Conservation (phyloP, 352 stramenopile species). For the Globisporangium nagaii region DNA sequence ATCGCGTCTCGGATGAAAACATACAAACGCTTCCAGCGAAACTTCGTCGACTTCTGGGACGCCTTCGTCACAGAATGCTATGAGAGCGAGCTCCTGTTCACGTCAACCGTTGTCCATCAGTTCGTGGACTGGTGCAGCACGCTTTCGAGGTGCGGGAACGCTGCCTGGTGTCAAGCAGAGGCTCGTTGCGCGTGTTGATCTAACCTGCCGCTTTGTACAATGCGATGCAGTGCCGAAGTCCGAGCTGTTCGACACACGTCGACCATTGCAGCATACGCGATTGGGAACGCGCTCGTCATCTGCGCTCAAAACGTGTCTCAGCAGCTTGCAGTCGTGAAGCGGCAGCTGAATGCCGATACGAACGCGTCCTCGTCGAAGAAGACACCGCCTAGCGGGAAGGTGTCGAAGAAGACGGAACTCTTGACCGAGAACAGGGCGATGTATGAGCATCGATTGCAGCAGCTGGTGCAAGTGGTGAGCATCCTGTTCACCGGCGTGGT, state of each 20-base stretch:
- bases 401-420: slow-evolving; percentile 47
- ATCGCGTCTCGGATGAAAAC: slow-evolving; percentile 53
- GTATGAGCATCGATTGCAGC: slow-evolving; percentile 53
- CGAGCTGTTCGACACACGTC: slow-evolving; percentile 76
- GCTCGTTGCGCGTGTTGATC: neutral
- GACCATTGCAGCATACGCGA: slow-evolving; percentile 59
- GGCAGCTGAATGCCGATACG: slow-evolving; percentile 60
- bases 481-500: slow-evolving; percentile 73
- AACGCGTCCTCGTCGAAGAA: slow-evolving; percentile 18
- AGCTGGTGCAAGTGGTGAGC: slow-evolving; percentile 55
- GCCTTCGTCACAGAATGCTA: slow-evolving; percentile 70
- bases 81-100: slow-evolving; percentile 81
- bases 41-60: slow-evolving; percentile 77
- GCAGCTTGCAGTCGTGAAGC: slow-evolving; percentile 59
- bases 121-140: slow-evolving; percentile 81
- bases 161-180: neutral
- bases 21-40: slow-evolving; percentile 55
- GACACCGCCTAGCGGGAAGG: slow-evolving; percentile 6
- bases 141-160: slow-evolving; percentile 49
- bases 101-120: slow-evolving; percentile 46
- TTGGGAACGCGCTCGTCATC: slow-evolving; percentile 62
- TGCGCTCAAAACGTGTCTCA: slow-evolving; percentile 45
- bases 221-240: slow-evolving; percentile 56
- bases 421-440: slow-evolving; percentile 65
- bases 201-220: slow-evolving; percentile 3